Base-by-base conservation (phyloP, 331 rosid species). In the Prunus yedoensis region DNA sequence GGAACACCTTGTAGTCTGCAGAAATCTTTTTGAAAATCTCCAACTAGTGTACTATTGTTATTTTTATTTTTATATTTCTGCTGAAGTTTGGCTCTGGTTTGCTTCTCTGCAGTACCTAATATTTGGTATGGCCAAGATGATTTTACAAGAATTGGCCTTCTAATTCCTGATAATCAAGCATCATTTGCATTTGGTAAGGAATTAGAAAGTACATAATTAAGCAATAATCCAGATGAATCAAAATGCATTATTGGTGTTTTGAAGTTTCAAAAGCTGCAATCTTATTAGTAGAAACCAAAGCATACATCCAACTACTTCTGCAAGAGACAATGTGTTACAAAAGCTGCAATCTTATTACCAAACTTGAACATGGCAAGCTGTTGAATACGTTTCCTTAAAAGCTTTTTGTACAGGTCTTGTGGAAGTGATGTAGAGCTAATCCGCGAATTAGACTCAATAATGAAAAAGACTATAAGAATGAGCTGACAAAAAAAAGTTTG, bases 281-380 rank as follows among this genome's bases (percentile, higher is more conserved):
- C 38, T 32, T 32, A 32, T 32, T 32, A 4, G 46, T 15, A 62
- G n/a, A 51, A 62, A 1, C 45, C 30, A 16, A 62, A 30, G 23
- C 14, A 62, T 16, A 16, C 9, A 23, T 16, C 45, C 46, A 62
- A 62, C 50, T 64, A 14, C 18, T 73, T 43, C 18, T 23, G 46
- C 45, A 23, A 43, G 68, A 11, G 13, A 72, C n/a, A 73, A 10
- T 23, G 46, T 5, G 77, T 45, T 73, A 9, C 56, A 58, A 16
- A 73, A 73, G 11, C 57, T 59, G 25, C 56, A 23, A 16, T 59
- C n/a, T 72, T 45, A 58, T 73, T 45, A 47, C 57, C 58, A 49
- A 47, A 68, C 27, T 8, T 25, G 21, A 62, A 30, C 67, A 30
- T 8, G 45, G n/a, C 38, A 38, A 8, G 5, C 45, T 43, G 35